A percentile compares a stretch with the other conserved stretches of the same genome.
Evolutionary conservation across 176 grass and related monocot species (phyloP).

Genomic region (Eremochloa ophiuroides): DNA sequence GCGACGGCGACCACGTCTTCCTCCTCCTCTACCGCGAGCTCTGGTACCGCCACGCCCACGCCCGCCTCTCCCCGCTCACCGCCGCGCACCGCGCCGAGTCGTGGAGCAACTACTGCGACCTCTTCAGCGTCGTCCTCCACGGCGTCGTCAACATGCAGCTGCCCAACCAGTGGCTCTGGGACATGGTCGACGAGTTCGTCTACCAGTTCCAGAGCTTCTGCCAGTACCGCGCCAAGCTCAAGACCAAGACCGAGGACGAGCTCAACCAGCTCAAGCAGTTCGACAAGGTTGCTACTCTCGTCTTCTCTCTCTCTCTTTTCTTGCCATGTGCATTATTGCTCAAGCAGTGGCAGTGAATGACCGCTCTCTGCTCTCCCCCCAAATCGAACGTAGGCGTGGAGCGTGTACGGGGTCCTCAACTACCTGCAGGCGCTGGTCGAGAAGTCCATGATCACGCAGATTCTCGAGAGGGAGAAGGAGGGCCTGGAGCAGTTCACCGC

Average conservation of each 20-base stretch:
- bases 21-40: constrained; percentile 95
- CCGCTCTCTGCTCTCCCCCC: neutral
- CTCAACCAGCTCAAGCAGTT: constrained; percentile 78
- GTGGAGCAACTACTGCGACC: constrained; percentile 93
- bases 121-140: constrained; percentile 85
- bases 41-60: constrained; percentile 96
- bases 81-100: constrained; percentile 76
- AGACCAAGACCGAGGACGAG: constrained; percentile 84
- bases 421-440: constrained; percentile 97
- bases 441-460: constrained; percentile 87
- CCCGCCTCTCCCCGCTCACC: constrained; percentile 62
- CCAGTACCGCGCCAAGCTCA: constrained; percentile 89
- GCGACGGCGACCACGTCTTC: constrained; percentile 96
- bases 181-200: constrained; percentile 97
- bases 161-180: constrained; percentile 99
- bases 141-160: constrained; percentile 99
- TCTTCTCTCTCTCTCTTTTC: neutral
- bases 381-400: constrained; percentile 62
- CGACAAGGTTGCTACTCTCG: constrained; percentile 45
- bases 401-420: constrained; percentile 91
- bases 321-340: neutral
- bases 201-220: constrained; percentile 99
- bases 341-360: neutral
- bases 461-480: constrained; percentile 91
- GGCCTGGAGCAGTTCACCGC: constrained; percentile 89